Evolutionary conservation across 345 rosid species (phyloP), one percentile per base, ranked within the genome.

Genomic region (Psidium friedrichsthalianum): DNA sequence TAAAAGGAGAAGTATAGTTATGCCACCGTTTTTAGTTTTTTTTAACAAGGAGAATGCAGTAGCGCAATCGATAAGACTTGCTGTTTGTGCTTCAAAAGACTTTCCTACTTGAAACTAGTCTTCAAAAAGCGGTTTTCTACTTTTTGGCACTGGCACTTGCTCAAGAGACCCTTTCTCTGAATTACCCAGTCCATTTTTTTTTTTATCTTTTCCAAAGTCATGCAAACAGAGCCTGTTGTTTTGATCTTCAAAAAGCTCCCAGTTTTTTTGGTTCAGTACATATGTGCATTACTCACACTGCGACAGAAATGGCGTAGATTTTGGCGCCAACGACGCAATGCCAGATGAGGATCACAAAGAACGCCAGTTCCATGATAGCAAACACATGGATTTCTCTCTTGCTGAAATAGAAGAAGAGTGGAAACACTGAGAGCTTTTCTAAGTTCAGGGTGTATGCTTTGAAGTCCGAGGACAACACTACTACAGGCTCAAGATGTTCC

Each of bases 291-390:
- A 8, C 11, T 47, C 11, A 8, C 11, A 47, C 11, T 51, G 54
- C 22, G 89, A 89, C 61, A 88, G 88, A 90, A 88, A 96, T 96
- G 99, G 95, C 96, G 11, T 98, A 94, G 91, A 91, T 96, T 87
- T 88, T 95, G 87, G 95, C 97, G 87, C 96, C 95, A 82, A 90
- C 94, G 49, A 86, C 92, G 59, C 93, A 93, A 89, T 94, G 97
- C 91, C 99, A 93, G 90, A 90, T 94, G 91, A 90, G 94, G 85
- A 80, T 92, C 74, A 87, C 94, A 9, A 97, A 91, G 91, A 90
- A 85, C 92, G 86, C 92, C 12, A 87, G 91, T 59, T 91, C 93
- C 86, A 32, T 90, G 88, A 82, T 92, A 36, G 81, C 91, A 22
- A 95, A 93, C 87, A 83, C 93, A 90, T 93, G 95, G 94, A 90